Evolutionary conservation across 2,329 filamentous ascomycete species (phyloP).

Genomic region (Beauveria scarabaeidicola): DNA sequence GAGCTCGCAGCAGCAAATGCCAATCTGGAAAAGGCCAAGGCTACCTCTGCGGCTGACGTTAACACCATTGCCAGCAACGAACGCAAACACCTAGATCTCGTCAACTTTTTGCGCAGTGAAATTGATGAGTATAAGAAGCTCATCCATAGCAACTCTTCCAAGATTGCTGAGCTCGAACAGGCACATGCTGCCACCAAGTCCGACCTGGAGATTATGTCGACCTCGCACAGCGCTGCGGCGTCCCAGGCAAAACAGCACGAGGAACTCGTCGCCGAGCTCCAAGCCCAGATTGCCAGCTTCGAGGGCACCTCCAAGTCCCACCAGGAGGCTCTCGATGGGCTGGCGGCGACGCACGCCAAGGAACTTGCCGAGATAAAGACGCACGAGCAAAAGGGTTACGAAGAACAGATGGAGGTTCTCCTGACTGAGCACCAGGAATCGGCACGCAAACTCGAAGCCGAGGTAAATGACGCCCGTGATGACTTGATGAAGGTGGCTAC

Average conservation of each 20-base stretch:
- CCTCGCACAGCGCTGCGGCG: slow-evolving; percentile 45
- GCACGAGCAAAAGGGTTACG: slow-evolving; percentile 45
- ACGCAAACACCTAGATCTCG: slow-evolving; percentile 49
- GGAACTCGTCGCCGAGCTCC: slow-evolving; percentile 42
- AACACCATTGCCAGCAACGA: slow-evolving; percentile 39
- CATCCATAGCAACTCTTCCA: slow-evolving; percentile 58
- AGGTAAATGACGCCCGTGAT: slow-evolving; percentile 57
- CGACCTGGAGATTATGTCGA: slow-evolving; percentile 59
- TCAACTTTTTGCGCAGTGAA: slow-evolving; percentile 58
- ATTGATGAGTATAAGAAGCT: slow-evolving; percentile 74
- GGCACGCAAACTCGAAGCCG: slow-evolving; percentile 47
- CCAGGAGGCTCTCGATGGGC: slow-evolving; percentile 40
- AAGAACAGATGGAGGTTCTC: slow-evolving; percentile 49
- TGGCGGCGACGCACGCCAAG: slow-evolving; percentile 42
- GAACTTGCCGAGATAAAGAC: slow-evolving; percentile 42
- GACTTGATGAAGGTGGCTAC: slow-evolving; percentile 56
- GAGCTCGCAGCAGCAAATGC: slow-evolving; percentile 47
- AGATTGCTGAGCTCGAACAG: slow-evolving; percentile 66
- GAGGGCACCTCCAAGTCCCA: slow-evolving; percentile 48
- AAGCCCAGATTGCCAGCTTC: slow-evolving; percentile 52
- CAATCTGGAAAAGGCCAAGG: slow-evolving; percentile 36
- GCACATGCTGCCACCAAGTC: slow-evolving; percentile 57
- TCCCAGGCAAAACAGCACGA: slow-evolving; percentile 38
- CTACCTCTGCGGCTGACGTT: slow-evolving; percentile 30
- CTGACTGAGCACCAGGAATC: slow-evolving; percentile 52